A percentile compares a stretch with the other conserved stretches of the same genome.
phyloP scores from a whole-genome alignment of 345 rosid genomes.

The Eutrema japonicum region DNA sequence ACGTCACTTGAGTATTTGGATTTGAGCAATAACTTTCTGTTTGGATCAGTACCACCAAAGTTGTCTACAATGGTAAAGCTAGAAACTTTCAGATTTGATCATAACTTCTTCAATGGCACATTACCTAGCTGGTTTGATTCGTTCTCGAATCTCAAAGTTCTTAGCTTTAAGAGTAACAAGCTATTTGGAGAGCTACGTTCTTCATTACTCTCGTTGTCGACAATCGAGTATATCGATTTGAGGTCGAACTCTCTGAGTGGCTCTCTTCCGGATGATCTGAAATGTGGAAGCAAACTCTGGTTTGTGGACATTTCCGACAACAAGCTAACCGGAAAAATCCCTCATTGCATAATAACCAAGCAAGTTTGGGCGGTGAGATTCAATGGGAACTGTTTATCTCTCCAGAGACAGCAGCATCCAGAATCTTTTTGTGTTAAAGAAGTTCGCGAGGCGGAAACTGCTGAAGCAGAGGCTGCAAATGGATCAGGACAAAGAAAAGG shows the following conservation, averaged over 20 bases:
- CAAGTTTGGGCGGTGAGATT: conserved; percentile 41
- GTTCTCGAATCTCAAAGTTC: conserved; percentile 52
- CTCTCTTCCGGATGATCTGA: conserved; percentile 52
- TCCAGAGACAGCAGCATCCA: conserved; percentile 52
- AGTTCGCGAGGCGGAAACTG: conserved; percentile 32
- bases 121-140: conserved; percentile 61
- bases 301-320: conserved; percentile 67
- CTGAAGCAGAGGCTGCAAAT: conserved; percentile 35
- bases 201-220: conserved; percentile 57
- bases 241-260: conserved; percentile 62
- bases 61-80: conserved; percentile 66
- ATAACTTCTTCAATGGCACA: conserved; percentile 68
- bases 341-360: conserved; percentile 56
- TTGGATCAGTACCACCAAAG: conserved; percentile 69
- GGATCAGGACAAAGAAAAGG: conserved; percentile 42
- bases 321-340: conserved; percentile 60
- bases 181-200: conserved; percentile 57
- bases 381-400: conserved; percentile 66
- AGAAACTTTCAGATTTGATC: conserved; percentile 55
- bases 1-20: conserved; percentile 68
- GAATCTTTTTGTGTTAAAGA: conserved; percentile 56
- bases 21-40: conserved; percentile 67
- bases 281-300: conserved; percentile 57
- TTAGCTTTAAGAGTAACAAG: conserved; percentile 58
- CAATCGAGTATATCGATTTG: conserved; percentile 60